Base-by-base conservation (phyloP, 2,329 filamentous ascomycete genomes). In the Ophiostoma sp. region DNA sequence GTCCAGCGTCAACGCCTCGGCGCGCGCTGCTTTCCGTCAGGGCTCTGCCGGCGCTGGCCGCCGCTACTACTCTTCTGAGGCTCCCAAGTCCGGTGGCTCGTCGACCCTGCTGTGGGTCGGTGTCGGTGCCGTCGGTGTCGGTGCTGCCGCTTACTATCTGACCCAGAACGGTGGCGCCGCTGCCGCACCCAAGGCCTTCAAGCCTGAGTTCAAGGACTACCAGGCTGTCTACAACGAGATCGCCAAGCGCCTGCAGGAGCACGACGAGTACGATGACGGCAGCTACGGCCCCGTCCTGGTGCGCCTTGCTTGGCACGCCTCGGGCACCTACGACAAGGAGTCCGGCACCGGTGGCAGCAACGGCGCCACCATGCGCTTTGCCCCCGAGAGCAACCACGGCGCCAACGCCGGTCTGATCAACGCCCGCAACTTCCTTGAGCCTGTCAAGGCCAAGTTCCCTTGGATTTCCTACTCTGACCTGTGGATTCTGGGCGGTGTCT, bases 401-500 rank as follows among this genome's bases (percentile, higher is more conserved):
- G 96, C 95, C 83, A 99, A 99, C 80, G 94, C 95, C 74, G 96
- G 95, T 78, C 87, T 98, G 79, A 90, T 92, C 81, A 85, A 89
- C 78, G 96, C 95, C 75, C 93, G 95, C 74, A 91, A 97, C 84
- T 98, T 98, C 87, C 89, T 98, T 74, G 93, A 97, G 84, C 94
- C 95, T 76, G 87, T 98, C 79, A 97, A 98, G 87, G 85, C 87
- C 78, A 90, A 95, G 84, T 95, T 93, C 88, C 95, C 95, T 70
- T 98, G 95, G 96, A 97, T 98, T 84, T 88, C 88, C 75, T 97
- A 98, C 88, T 97, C 94, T 17, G 95, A 99, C 81, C 91, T 99
- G 78, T 98, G 95, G 96, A 98, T 96, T 75, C 90, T 99, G 73
- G 91, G 84, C 71, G 96, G 94, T 80, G 90, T 96, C 77, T 89